phyloP scores from a whole-genome alignment of 352 stramenopile species.

The Pythium dissimile region DNA sequence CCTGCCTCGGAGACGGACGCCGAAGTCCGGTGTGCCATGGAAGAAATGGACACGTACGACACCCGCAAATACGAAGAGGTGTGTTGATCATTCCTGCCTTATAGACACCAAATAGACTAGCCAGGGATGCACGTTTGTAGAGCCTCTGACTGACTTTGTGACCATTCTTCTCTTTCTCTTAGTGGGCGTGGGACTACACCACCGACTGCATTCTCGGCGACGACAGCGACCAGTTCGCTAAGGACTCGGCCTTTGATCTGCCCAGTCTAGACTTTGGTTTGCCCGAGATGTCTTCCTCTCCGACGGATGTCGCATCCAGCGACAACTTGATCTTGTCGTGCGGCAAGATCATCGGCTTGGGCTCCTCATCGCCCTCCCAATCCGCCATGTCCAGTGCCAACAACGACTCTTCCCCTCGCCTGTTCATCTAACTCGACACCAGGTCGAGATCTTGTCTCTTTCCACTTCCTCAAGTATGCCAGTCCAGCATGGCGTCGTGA shows the following conservation, averaged over 20 bases:
- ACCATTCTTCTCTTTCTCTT: not conserved
- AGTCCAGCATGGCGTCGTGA: no score
- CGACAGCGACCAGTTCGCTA: slow-evolving; percentile 53
- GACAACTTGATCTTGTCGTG: slow-evolving; percentile 51
- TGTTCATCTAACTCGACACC: slow-evolving; percentile 12
- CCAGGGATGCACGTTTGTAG: not conserved
- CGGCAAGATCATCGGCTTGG: slow-evolving; percentile 22
- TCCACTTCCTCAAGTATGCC: no score
- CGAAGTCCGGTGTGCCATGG: slow-evolving; percentile 61
- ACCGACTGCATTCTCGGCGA: slow-evolving; percentile 71
- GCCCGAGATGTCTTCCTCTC: slow-evolving; percentile 65
- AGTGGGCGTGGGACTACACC: slow-evolving; percentile 51
- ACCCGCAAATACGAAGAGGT: slow-evolving; percentile 61
- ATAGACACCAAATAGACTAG: slow-evolving; percentile 15
- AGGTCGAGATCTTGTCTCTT: no score
- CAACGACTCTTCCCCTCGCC: slow-evolving; percentile 9
- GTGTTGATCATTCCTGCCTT: slow-evolving; percentile 12
- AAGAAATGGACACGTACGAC: slow-evolving; percentile 77
- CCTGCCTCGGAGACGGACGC: slow-evolving; percentile 35
- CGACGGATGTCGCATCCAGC: slow-evolving; percentile 49
- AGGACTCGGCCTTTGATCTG: slow-evolving; percentile 38
- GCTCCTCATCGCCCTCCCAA: slow-evolving; percentile 15
- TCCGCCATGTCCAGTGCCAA: not conserved
- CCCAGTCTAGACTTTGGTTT: slow-evolving; percentile 29
- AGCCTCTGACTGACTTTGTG: slow-evolving; percentile 5